phyloP scores from a whole-genome alignment of 257 asterid species.

The Marsdenia floribunda region DNA sequence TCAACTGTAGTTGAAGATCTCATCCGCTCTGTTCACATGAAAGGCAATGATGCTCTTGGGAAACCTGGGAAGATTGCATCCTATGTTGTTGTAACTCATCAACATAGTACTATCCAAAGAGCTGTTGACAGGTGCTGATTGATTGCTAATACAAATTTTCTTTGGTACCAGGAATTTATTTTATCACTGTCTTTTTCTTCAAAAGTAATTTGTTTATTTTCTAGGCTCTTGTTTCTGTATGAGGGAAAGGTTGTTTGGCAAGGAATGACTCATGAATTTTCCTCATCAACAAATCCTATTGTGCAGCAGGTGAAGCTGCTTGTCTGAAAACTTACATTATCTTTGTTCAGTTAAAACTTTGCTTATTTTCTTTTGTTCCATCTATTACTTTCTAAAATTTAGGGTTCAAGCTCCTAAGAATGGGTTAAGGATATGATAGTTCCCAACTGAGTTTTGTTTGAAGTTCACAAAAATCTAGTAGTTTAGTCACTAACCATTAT shows the following conservation, averaged over 20 bases:
- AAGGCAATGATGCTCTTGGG: constrained; percentile 81
- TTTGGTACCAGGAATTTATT: neutral
- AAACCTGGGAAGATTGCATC: constrained; percentile 94
- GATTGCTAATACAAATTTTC: constrained; percentile 9
- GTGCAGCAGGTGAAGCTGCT: constrained; percentile 69
- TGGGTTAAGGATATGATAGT: neutral
- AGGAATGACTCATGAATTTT: constrained; percentile 92
- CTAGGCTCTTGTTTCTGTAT: constrained; percentile 70
- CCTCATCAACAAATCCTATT: constrained; percentile 74
- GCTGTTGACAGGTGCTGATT: constrained; percentile 86
- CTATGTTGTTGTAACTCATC: constrained; percentile 93
- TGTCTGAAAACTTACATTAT: neutral
- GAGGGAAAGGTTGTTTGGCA: constrained; percentile 97
- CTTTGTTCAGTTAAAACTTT: neutral
- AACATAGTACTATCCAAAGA: constrained; percentile 92
- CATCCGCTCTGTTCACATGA: constrained; percentile 87
- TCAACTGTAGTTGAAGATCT: constrained; percentile 98
- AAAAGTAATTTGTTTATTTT: constrained; percentile 15
- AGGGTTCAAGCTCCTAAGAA: too few species aligned
- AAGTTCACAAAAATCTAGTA: neutral
- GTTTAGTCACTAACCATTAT: neutral
- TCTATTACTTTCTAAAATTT: neutral
- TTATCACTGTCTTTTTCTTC: constrained; percentile 1
- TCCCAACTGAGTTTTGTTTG: neutral
- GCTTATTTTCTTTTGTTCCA: neutral